phyloP scores from a whole-genome alignment of 345 rosid species.

The Eucalyptus tenuipes region DNA sequence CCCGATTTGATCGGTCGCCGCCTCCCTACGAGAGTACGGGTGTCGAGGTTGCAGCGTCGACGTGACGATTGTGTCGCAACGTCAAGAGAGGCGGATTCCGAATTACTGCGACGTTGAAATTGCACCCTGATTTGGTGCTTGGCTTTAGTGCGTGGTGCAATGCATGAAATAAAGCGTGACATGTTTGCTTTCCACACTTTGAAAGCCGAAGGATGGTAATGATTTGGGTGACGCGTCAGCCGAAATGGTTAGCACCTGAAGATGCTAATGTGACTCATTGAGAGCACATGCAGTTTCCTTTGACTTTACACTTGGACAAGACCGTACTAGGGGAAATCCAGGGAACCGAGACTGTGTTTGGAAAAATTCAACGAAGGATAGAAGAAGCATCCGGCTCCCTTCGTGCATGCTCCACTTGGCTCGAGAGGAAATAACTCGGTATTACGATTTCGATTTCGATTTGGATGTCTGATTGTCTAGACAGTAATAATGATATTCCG shows the following conservation, averaged over 20 bases:
- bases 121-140: accelerated
- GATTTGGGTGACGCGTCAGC: neutral
- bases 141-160: neutral
- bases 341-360: neutral
- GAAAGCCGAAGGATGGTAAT: neutral
- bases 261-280: neutral
- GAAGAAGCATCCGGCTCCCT: neutral
- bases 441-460: too few species aligned
- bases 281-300: neutral
- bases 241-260: neutral
- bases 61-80: neutral
- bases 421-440: neutral
- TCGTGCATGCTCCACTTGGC: neutral
- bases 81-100: neutral
- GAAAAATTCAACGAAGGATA: neutral
- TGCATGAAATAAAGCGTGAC: neutral
- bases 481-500: neutral
- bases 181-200: neutral
- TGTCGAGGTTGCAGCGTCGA: neutral
- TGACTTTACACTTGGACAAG: neutral
- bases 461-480: neutral
- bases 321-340: neutral
- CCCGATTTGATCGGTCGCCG: neutral
- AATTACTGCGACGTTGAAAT: too few species aligned
- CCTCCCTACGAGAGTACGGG: accelerated